Conservation (phyloP, 106 monocot genomes). For the Posidonia australis region DNA sequence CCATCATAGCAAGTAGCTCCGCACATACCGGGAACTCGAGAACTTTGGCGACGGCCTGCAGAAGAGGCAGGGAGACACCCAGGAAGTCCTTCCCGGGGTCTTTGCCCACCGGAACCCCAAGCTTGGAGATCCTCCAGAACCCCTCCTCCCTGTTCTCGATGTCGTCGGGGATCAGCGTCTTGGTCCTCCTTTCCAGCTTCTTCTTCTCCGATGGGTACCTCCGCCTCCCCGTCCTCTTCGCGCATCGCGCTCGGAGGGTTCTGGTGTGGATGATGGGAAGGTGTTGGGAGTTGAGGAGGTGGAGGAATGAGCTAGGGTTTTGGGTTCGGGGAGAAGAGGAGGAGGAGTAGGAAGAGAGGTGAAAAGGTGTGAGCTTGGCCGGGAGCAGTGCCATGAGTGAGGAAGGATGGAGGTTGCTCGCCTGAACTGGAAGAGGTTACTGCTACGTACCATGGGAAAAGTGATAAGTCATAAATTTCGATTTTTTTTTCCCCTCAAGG, state of each 20-base stretch:
- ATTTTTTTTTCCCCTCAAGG: too few species aligned
- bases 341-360: neutral
- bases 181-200: constrained; percentile 43
- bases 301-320: neutral
- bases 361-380: neutral
- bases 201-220: constrained; percentile 99
- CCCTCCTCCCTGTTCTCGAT: constrained; percentile 55
- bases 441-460: too few species aligned
- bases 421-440: too few species aligned
- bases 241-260: constrained; percentile 17
- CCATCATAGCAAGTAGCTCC: too few species aligned
- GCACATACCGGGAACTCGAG: constrained; percentile 74
- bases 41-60: constrained; percentile 80
- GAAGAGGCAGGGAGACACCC: constrained; percentile 56
- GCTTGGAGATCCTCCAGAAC: constrained; percentile 93
- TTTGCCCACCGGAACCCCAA: constrained; percentile 56
- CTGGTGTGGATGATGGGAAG: neutral
- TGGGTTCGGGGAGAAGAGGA: neutral
- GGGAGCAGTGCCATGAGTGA: constrained; percentile 3
- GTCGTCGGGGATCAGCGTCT: constrained; percentile 33
- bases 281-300: neutral
- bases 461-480: too few species aligned
- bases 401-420: too few species aligned
- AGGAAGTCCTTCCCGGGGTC: constrained; percentile 90
- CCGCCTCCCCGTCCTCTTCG: constrained; percentile 77